Evolutionary conservation across 2,329 filamentous ascomycete genomes (phyloP), one percentile per base, ranked within the genome.

Genomic region (Epichloe typhina): DNA sequence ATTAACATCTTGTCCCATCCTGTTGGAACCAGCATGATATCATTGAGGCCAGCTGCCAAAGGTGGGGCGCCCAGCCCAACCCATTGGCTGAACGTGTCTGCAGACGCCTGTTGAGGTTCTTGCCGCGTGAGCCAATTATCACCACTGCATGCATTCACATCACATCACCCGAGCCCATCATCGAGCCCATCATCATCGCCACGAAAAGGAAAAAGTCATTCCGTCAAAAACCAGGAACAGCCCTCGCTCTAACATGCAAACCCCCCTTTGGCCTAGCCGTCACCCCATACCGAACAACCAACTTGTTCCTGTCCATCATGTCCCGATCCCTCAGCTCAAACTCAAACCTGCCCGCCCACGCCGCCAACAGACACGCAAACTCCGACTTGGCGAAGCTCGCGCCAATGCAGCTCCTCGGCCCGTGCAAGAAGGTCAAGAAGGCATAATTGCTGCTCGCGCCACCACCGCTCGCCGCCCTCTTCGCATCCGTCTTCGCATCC

Each of bases 361-460:
- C 76, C 21, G 88, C 89, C 45, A 96, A 63, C 55, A 96, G 68
- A 62, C 85, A 91, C 8, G 87, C 88, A 66, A 95, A 86, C 71
- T 96, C 91, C 0, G 84, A 80, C 62, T 81, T 84, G 0, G 90
- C 86, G 67, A 95, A 95, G 2, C 74, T 73, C 65, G 83, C 77
- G 0, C 89, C 90, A 58, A 95, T 95, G 62, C 90, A 95, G 61
- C 83, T 86, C 49, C 89, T 72, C 2, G 89, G 88, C 0, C 90
- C 90, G 63, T 95, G 88, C 52, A 95, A 65, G 67, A 95, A 95
- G 0, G 87, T 91, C 67, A 91, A 63, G 59, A 85, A 83, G 1
- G 83, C 78, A 63, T 84, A 95, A 65, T 91, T 93, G 57, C 76
- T 87, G 15, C 74, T 72, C 1, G 87, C 84, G 8, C 86, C 86